Conservation (phyloP, 345 rosid genomes). For the Hibiscus trionum region DNA sequence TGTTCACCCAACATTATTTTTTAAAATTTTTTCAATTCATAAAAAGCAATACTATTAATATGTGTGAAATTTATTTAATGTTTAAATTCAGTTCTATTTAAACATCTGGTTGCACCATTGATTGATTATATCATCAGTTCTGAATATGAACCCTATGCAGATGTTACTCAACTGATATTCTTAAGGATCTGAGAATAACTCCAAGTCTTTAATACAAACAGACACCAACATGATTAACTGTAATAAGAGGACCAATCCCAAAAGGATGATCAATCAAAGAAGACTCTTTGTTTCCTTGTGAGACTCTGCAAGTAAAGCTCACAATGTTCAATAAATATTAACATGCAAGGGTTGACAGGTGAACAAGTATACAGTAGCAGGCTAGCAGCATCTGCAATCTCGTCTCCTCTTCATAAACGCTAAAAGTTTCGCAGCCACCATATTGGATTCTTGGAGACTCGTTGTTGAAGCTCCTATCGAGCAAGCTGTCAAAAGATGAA, state of each 20-base stretch:
- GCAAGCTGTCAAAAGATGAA: not conserved
- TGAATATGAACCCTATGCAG: no score
- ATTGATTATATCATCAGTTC: no score
- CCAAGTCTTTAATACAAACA: not conserved
- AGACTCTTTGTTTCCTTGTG: not conserved
- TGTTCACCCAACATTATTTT: no score
- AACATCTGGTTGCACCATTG: no score
- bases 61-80: no score
- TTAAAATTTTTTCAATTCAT: no score
- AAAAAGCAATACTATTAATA: no score
- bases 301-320: not conserved
- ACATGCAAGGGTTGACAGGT: not conserved
- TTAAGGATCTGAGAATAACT: not conserved
- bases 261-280: not conserved
- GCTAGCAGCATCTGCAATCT: not conserved
- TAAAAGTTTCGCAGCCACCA: not conserved
- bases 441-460: not conserved
- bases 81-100: no score
- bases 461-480: not conserved
- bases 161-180: not conserved
- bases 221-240: not conserved
- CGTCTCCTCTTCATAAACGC: not conserved
- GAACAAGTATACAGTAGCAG: not conserved
- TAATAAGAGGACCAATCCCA: not conserved
- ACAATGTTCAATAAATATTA: not conserved